Evolutionary conservation across 345 rosid genomes (phyloP), one percentile per base, ranked within the genome.

Genomic region (Isatis tinctoria): DNA sequence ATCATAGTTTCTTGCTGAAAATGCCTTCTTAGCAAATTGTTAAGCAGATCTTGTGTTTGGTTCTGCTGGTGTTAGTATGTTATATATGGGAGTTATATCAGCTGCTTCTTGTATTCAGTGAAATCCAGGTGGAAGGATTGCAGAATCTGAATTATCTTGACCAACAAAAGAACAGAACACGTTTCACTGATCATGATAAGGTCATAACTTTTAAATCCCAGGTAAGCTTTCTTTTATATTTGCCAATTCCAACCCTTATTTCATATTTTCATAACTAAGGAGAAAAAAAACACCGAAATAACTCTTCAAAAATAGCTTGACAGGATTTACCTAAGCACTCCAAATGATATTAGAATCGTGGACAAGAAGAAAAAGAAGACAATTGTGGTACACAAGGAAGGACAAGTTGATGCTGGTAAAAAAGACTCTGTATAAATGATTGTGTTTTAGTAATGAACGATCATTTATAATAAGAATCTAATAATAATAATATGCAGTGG

Each of bases 281-380:
- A 26, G 18, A 26, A 17, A 53, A 14, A 30, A 65, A 20, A 6
- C 12, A 48, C 8, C 12, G 17, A 51, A 37, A 36, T 33, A n/a
- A 67, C 40, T 22, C 16, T 18, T 64, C 10, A 54, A 74, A 54
- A 36, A 74, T 49, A 87, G 97, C 81, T 91, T 74, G 96, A 94
- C 81, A 88, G 87, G 79, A 58, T 91, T 67, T 91, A 91, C 78
- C 90, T 89, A 65, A 85, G 85, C 48, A 87, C 93, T 52, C 93
- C 97, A 44, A 75, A 93, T 27, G 84, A 85, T 62, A 83, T 88
- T 57, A 93, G 87, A 33, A 88, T 95, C 79, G 82, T 92, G 74
- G 99, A 95, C 82, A 93, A 85, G 27, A 96, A 88, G 80, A 90
- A 87, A 85, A 90, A 90, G 86, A 86, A 87, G 83, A 95, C 99